Evolutionary conservation across 2,329 filamentous ascomycete species (phyloP).

Genomic region (Myrmaecium sp.): DNA sequence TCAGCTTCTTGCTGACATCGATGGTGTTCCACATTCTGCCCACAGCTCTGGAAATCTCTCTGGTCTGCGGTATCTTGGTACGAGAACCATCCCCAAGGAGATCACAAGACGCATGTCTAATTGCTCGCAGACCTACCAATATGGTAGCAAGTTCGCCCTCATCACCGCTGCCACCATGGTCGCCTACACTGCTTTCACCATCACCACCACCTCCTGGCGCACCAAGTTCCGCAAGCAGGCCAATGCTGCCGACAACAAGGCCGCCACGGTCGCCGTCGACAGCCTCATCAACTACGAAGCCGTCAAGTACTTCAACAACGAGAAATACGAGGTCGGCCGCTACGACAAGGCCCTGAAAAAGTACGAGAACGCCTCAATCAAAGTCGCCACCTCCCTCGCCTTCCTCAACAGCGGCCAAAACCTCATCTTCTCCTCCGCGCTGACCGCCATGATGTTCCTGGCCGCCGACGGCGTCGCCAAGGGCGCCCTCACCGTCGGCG

Average conservation of each 20-base stretch:
- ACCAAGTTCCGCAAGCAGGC: constrained; percentile 92
- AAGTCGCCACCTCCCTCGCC: constrained; percentile 83
- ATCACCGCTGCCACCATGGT: constrained; percentile 86
- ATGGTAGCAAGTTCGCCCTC: constrained; percentile 76
- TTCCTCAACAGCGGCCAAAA: constrained; percentile 92
- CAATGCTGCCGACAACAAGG: constrained; percentile 90
- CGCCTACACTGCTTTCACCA: constrained; percentile 91
- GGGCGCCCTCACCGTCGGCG: constrained; percentile 74
- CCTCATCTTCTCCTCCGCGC: constrained; percentile 83
- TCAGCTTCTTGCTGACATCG: constrained; percentile 88
- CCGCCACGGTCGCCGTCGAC: constrained; percentile 88
- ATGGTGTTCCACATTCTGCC: constrained; percentile 98
- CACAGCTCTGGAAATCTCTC: constrained; percentile 79
- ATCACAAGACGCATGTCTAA: not conserved
- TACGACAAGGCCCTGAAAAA: constrained; percentile 75
- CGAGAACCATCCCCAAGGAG: no score
- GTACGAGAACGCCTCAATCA: constrained; percentile 91
- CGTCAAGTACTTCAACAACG: constrained; percentile 99
- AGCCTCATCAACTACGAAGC: constrained; percentile 98
- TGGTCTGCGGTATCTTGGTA: constrained; percentile 86
- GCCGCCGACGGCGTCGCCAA: constrained; percentile 75
- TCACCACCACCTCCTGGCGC: constrained; percentile 88
- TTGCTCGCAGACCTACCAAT: constrained; percentile 60
- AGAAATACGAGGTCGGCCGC: constrained; percentile 77
- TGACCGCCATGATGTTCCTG: constrained; percentile 97